These are phyloP conservation scores for Teunomyces lycoperdinae DNA, from an alignment of 805 yeast genomes.

Conservation along the genomic window DNA sequence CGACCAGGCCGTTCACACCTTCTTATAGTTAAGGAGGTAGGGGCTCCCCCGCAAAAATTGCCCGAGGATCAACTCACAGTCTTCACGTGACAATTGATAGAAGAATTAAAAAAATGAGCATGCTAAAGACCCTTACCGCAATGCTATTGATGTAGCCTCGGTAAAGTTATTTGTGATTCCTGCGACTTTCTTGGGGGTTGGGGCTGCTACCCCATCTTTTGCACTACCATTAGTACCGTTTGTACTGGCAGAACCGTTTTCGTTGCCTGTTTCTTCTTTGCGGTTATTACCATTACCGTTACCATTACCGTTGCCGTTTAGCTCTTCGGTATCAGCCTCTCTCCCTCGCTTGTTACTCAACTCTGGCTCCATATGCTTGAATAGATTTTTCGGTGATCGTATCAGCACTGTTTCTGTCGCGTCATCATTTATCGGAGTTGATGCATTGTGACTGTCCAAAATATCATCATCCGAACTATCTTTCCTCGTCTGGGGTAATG, in stretches of 20 bases:
- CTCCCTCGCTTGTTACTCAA: neutral
- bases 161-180: neutral
- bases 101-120: no score
- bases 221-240: neutral
- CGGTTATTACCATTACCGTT: neutral
- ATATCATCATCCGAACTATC: slow-evolving; percentile 20
- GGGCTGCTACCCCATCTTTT: neutral
- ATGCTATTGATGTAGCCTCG: neutral
- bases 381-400: slow-evolving; percentile 1
- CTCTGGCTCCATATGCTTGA: neutral
- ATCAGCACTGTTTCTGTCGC: neutral
- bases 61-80: slow-evolving; percentile 1
- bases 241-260: neutral
- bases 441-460: slow-evolving; percentile 16
- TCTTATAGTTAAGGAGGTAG: neutral
- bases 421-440: slow-evolving; percentile 28
- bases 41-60: neutral
- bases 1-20: neutral
- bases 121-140: neutral
- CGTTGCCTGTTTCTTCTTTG: neutral
- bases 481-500: slow-evolving; percentile 1
- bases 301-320: neutral
- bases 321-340: neutral
- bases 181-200: neutral
- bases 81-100: neutral